Evolutionary conservation across 2,329 filamentous ascomycete species (phyloP), one percentile per base, ranked within the genome.

Genomic region (Colletotrichum phormii): DNA sequence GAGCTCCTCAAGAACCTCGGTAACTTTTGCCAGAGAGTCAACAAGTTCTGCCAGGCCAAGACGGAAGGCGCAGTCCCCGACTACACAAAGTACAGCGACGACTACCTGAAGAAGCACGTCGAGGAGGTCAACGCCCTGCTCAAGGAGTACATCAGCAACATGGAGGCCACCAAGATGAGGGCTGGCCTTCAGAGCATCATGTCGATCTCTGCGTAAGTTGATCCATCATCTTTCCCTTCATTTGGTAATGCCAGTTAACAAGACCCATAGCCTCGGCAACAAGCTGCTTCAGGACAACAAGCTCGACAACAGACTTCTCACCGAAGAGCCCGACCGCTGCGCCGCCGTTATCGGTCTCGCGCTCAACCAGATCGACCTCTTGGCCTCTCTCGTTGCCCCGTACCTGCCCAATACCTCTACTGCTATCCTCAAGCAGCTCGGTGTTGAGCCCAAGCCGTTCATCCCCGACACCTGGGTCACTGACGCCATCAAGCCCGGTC

Each of bases 371-470:
- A 91, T 96, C 66, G 91, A 96, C 79, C 91, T 98, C 37, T 88
- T 97, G 60, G 94, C 95, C 26, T 92, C 90, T 66, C 85, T 98
- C 55, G 89, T 95, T 69, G 90, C 91, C 64, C 95, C 95, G 0
- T 98, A 96, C 84, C 94, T 98, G 87, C 95, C 95, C 53, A 88
- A 89, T n/a, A 95, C 93, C 9, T 88, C 93, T 4, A 88, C 88
- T 72, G 90, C 90, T 37, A 98, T 98, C 77, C 89, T 94, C 75
- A 83, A 89, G 75, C 96, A 98, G 84, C 89, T 98, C 33, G 90
- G 92, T 59, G 80, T 89, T 66, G 75, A 81, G 72, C 83, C 89
- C 78, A 82, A 88, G 74, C 77, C 72, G 74, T 81, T 60, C 46
- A 95, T 95, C 74, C 92, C 93, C 1, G 89, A 92, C 74, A 86